These are phyloP conservation scores for Rhodamnia rubescens DNA, from an alignment of 345 rosid genomes.

Conservation along the genomic window DNA sequence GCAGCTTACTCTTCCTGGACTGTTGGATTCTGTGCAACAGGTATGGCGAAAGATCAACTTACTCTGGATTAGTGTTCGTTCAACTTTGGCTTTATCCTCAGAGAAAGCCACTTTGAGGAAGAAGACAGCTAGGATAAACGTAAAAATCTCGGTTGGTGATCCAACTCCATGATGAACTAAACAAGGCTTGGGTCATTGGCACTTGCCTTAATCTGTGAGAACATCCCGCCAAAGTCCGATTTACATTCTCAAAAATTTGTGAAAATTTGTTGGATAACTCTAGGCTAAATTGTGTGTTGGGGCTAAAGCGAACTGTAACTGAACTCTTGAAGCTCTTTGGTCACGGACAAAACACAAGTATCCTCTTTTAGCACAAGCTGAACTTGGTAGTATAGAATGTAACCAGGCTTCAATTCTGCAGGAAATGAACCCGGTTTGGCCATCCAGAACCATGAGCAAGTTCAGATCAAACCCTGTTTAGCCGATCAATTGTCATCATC, in stretches of 20 bases:
- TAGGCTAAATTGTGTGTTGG: neutral
- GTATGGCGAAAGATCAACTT: neutral
- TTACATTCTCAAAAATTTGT: neutral
- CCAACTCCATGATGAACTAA: neutral
- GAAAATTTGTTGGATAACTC: neutral
- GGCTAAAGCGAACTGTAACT: neutral
- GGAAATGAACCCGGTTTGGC: neutral
- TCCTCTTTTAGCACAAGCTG: neutral
- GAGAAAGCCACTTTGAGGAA: neutral
- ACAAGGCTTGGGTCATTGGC: neutral
- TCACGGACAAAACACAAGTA: neutral
- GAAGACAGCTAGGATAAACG: neutral
- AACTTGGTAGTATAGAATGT: neutral
- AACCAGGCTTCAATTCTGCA: neutral
- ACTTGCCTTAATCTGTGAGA: neutral
- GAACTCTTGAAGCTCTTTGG: neutral
- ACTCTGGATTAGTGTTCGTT: neutral
- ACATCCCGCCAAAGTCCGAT: neutral
- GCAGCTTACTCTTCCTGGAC: neutral
- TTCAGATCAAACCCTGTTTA: neutral
- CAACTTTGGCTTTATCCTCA: neutral
- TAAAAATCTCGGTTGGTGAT: neutral
- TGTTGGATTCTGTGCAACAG: neutral
- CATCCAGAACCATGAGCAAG: neutral
- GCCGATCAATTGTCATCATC: neutral